Evolutionary conservation across 768 basidiomycete species (phyloP).

Genomic region (Lactifluus pinguis): DNA sequence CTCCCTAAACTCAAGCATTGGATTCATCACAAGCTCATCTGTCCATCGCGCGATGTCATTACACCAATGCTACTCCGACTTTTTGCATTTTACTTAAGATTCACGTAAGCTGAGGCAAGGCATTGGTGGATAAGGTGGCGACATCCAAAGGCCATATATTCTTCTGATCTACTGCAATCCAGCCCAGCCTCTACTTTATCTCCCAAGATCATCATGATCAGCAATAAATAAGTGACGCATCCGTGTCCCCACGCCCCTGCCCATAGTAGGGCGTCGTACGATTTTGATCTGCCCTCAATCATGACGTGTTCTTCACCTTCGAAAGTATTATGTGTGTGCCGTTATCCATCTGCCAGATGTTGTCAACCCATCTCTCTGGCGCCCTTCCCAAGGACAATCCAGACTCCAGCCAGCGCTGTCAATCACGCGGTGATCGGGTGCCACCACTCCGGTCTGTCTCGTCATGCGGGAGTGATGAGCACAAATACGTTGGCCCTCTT

Average conservation of each 20-base stretch:
- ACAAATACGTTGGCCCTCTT: neutral
- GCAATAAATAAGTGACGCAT: neutral
- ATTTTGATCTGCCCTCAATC: neutral
- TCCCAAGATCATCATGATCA: neutral
- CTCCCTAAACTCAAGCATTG: neutral
- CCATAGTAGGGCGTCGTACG: neutral
- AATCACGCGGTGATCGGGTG: conserved; percentile 5
- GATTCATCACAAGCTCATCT: neutral
- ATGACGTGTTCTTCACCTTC: neutral
- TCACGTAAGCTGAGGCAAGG: neutral
- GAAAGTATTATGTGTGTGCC: too few species aligned
- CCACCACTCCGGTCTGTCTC: neutral
- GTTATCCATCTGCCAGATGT: neutral
- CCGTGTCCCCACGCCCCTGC: neutral
- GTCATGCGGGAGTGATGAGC: neutral
- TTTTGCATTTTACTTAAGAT: neutral
- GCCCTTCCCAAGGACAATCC: neutral
- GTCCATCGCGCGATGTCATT: neutral
- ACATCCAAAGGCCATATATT: neutral
- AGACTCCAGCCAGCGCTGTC: neutral
- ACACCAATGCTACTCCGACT: too few species aligned
- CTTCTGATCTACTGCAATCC: neutral
- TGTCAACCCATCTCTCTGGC: neutral
- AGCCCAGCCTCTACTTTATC: neutral
- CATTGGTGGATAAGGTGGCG: neutral